Base-by-base conservation (phyloP, 805 yeast genomes). In the Candida loeiensis region DNA sequence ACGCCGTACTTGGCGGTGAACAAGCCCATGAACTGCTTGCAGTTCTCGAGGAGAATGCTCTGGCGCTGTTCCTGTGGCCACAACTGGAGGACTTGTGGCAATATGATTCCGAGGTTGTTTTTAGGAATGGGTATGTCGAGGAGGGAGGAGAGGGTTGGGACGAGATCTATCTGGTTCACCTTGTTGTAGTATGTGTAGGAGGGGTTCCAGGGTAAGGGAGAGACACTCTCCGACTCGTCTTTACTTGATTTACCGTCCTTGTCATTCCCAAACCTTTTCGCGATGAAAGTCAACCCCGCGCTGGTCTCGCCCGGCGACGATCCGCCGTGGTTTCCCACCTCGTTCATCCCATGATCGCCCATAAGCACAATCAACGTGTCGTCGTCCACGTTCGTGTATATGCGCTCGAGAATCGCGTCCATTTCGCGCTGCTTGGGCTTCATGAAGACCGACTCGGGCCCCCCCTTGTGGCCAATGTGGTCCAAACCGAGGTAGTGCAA, bases 271-370 rank as follows among this genome's bases (percentile, higher is more conserved):
- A 30, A 28, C 16, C 31, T 37, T 6, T 82, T 77, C 0, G 96
- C 82, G 0, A 85, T 64, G 31, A 91, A 71, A 1, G 80, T 64
- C 53, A 93, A 52, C 0, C 84, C 97, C 1, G 99, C 83, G 12
- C 89, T 84, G 0, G 97, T 91, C 59, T 93, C 99, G 2, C 96
- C 95, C 0, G 73, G 3, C 1, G 96, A 85, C 0, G 97, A 86
- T 1, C 98, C 99, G 6, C 99, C 99, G 58, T 93, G 98, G 52
- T 90, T 91, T 1, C 97, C 97, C 3, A 84, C 77, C 38, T 89
- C 95, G 55, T 89, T 89, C 97, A 90, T 90, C 3, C 97, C 98
- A 59, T 90, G 98, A 52, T 90, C 98, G 0, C 98, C 98, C 69
- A 85, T 64, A 0, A 90, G 76, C 4, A 90, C 76, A 16, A 91